Evolutionary conservation across 139 green algal species (phyloP), one percentile per base, ranked within the genome.

Genomic region (Chlorella ohadii): DNA sequence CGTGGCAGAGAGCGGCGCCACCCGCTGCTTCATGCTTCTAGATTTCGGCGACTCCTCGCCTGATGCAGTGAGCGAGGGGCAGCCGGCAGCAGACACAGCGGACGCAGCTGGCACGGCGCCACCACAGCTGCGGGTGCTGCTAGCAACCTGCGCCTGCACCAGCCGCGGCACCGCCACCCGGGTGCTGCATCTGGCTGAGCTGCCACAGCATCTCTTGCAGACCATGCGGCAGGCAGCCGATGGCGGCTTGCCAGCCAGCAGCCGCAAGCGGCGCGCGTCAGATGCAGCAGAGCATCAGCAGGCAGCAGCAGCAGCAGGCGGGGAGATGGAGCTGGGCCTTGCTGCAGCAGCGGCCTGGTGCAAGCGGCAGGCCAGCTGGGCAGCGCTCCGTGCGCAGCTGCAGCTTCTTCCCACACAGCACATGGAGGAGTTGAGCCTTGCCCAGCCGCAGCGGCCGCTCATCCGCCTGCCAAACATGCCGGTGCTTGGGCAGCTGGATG

Each of bases 351-450:
- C 76, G 59, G 56, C 76, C 16, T 82, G 76, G 76, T 82, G 76
- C 38, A 63, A 56, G 25, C 76, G 76, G 16, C 76, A 82, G 57
- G 76, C 76, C 25, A 34, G 76, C 36, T 82, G 76, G 76, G 56
- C 65, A 36, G 76, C 36, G 25, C 76, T 82, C 23, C 76, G 76
- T 1, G 25, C 76, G 36, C 76, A 82, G 36, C 64, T 82, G 25
- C 28, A 38, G 76, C 27, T 82, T 59, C 76, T 82, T 23, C 59
- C 76, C 13, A 56, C 68, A 36, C 56, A 82, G 76, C 64, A 82
- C 9, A 23, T 39, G 9, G 76, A 82, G 57, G 76, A 82, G 57
- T 38, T 72, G 25, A 22, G 15, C 11, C 27, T 82, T 36, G 28
- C 31, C 20, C 59, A 57, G 36, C 57, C 13, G 36, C 38, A 57